phyloP scores from a whole-genome alignment of 257 asterid species.

The Jaltomata sinuosa region DNA sequence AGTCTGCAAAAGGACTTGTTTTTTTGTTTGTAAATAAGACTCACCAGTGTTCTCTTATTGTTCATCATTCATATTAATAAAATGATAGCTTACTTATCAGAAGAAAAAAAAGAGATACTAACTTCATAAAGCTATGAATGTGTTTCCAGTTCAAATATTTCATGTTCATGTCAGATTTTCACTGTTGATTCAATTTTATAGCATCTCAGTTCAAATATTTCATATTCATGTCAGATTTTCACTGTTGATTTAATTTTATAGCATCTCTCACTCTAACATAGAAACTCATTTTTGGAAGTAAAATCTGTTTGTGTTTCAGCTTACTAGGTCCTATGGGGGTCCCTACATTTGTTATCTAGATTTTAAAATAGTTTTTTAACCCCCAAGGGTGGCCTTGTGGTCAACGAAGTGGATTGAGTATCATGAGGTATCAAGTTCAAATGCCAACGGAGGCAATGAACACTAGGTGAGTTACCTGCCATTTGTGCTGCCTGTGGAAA shows the following conservation, averaged over 20 bases:
- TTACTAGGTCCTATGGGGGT: background rate
- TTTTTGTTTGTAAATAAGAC: background rate
- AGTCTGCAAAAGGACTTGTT: background rate
- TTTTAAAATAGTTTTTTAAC: background rate
- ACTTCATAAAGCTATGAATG: background rate
- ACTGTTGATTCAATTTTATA: background rate
- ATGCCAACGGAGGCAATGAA: too few relatives aligned
- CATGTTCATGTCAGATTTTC: background rate
- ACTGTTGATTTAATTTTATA: background rate
- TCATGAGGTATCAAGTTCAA: too few relatives aligned
- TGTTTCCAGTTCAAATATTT: background rate
- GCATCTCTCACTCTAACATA: background rate
- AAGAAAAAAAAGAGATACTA: background rate
- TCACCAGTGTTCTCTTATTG: background rate
- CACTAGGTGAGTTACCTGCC: background rate
- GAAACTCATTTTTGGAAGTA: background rate
- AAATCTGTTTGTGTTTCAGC: background rate
- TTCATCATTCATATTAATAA: background rate
- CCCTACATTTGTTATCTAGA: background rate
- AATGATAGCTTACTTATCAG: background rate
- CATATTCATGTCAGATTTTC: background rate
- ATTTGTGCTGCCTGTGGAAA: background rate
- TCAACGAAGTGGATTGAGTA: too few relatives aligned
- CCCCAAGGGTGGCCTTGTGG: too few relatives aligned
- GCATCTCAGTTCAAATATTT: background rate